Base-by-base conservation (phyloP, 768 basidiomycete genomes). In the Candolleomyces eurysporus region DNA sequence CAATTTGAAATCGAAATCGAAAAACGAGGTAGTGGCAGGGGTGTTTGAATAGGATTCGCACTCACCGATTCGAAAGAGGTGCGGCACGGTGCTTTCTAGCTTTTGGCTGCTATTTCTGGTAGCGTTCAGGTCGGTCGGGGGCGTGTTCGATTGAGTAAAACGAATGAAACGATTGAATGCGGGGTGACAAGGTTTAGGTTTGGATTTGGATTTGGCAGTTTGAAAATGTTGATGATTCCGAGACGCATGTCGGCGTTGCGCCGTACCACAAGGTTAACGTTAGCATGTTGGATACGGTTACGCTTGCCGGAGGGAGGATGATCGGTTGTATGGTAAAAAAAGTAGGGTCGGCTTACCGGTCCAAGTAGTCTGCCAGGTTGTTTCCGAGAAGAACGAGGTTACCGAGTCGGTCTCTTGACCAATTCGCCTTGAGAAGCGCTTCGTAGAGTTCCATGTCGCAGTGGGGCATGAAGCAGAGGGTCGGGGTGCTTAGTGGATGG, bases 381-480 rank as follows among this genome's bases (percentile, higher is more conserved):
- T 92, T 92, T 59, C 84, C 87, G 62, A 92, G 67, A 57, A 92
- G 75, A 57, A 90, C 66, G 22, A 87, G 67, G 61, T 74, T 76
- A 60, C 75, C 68, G 56, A 90, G 71, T 21, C 73, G 73, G 31
- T 76, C 76, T 31, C 61, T 68, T 50, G 76, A 73, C 86, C 87
- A 89, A 69, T 90, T 91, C 13, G 79, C 79, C 60, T 79, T 78
- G 59, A 92, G 72, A 49, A 91, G 67, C 64, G 74, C 78, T 68
- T 92, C 89, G 70, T 91, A 90, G 30, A 92, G 78, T 62, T 79
- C 80, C 71, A 88, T 68, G 67, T 90, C 88, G 69, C 91, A 91
- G 71, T 92, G 90, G 21, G 89, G 90, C 89, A 91, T 90, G 74
- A 84, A 91, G 58, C 87, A 76, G 58, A 92, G 76, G 51, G 88